phyloP scores from a whole-genome alignment of 2,329 filamentous ascomycete genomes.

The Aspergillus intermedius region DNA sequence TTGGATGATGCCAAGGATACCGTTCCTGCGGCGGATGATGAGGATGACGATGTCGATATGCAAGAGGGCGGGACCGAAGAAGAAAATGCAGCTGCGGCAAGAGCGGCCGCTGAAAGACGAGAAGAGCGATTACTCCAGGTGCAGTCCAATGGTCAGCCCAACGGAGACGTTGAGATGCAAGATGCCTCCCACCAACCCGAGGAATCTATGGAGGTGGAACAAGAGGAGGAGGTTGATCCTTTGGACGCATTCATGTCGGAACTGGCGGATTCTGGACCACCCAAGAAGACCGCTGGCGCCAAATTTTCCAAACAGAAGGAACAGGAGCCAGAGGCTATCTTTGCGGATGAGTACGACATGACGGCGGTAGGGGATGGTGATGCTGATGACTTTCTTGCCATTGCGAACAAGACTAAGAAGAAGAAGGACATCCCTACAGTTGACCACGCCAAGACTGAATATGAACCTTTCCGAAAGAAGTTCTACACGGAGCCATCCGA shows the following conservation, averaged over 20 bases:
- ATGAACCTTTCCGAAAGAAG: constrained; percentile 81
- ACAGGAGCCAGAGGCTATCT: constrained; percentile 75
- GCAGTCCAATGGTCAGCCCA: constrained; percentile 37
- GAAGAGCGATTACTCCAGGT: constrained; percentile 52
- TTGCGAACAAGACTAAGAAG: constrained; percentile 63
- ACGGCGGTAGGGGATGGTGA: constrained; percentile 57
- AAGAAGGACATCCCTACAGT: constrained; percentile 91
- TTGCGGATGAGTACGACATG: constrained; percentile 74
- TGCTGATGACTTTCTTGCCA: constrained; percentile 58
- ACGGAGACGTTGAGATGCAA: constrained; percentile 42
- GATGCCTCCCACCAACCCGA: constrained; percentile 34
- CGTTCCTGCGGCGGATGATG: constrained; percentile 48
- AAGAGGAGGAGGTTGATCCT: constrained; percentile 67
- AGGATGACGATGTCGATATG: constrained; percentile 68
- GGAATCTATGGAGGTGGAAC: constrained; percentile 27
- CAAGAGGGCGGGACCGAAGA: constrained; percentile 78
- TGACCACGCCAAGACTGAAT: constrained; percentile 79
- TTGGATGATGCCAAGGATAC: constrained; percentile 56
- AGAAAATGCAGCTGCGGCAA: constrained; percentile 75
- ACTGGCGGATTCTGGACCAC: constrained; percentile 47
- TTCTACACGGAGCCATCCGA: constrained; percentile 92
- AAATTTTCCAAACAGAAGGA: constrained; percentile 43
- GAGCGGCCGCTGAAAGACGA: constrained; percentile 78
- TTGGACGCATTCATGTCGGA: constrained; percentile 95
- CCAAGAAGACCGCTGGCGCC: constrained; percentile 32